Evolutionary conservation across 345 rosid genomes (phyloP).

Genomic region (Eutrema yunnanense): DNA sequence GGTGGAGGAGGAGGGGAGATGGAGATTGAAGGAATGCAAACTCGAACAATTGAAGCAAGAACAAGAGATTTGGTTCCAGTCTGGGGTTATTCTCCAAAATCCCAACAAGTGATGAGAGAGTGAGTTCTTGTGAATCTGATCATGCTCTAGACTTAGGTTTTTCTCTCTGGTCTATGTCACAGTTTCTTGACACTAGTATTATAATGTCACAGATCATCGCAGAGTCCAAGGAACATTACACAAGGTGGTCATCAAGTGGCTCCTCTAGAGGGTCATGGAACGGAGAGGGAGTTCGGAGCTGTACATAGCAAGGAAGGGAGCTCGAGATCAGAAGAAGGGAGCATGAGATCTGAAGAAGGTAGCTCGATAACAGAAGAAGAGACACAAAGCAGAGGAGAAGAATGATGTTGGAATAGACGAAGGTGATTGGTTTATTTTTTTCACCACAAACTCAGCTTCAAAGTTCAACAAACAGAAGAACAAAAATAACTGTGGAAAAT

Average conservation of each 20-base stretch:
- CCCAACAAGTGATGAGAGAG: slow-evolving; percentile 36
- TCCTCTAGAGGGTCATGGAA: slow-evolving; percentile 5
- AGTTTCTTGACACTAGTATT: neutral
- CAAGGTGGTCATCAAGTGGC: slow-evolving; percentile 2
- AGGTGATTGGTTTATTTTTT: slow-evolving; percentile 17
- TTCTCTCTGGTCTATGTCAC: neutral
- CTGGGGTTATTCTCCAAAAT: slow-evolving; percentile 43
- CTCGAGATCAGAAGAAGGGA: neutral
- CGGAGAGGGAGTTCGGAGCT: neutral
- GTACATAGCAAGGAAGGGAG: slow-evolving; percentile 20
- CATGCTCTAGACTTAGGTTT: neutral
- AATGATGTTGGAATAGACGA: slow-evolving; percentile 54
- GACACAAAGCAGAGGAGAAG: slow-evolving; percentile 41
- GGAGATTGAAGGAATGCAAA: slow-evolving; percentile 60
- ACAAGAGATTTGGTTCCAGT: slow-evolving; percentile 64
- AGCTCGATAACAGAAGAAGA: slow-evolving; percentile 41
- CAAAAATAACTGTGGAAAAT: neutral
- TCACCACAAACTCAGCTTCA: slow-evolving; percentile 7
- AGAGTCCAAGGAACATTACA: neutral
- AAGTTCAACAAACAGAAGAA: neutral
- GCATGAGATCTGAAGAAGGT: slow-evolving; percentile 30
- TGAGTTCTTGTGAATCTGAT: slow-evolving; percentile 22
- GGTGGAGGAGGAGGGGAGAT: slow-evolving; percentile 54
- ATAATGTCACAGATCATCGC: slow-evolving; percentile 11
- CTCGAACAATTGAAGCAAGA: slow-evolving; percentile 57